These are phyloP conservation scores for Aotearoamyces nothofagi DNA, from an alignment of 2,329 filamentous ascomycete species.

Conservation along the genomic window DNA sequence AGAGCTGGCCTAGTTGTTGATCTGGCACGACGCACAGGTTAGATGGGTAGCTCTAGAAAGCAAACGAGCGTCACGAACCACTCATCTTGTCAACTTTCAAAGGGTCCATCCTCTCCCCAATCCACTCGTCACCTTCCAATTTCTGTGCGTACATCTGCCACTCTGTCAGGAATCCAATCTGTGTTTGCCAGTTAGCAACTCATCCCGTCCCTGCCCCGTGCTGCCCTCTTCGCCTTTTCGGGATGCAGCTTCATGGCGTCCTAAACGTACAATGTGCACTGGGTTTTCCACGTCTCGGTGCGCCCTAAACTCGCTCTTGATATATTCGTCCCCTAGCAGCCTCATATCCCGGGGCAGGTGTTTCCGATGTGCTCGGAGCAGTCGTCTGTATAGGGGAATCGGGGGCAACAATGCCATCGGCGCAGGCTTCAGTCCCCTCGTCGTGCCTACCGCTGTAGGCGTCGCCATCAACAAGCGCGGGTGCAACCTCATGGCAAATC, in stretches of 20 bases:
- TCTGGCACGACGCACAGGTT: slow-evolving; percentile 36
- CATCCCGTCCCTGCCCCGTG: no score
- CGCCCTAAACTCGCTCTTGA: slow-evolving; percentile 82
- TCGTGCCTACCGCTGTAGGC: slow-evolving; percentile 10
- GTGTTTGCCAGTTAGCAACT: no score
- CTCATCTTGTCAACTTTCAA: slow-evolving; percentile 87
- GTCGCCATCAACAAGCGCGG: slow-evolving; percentile 13
- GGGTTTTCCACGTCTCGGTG: slow-evolving; percentile 81
- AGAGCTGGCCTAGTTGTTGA: slow-evolving; percentile 84
- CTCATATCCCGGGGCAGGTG: slow-evolving; percentile 61
- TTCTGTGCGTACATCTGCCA: slow-evolving; percentile 95
- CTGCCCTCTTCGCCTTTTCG: no score
- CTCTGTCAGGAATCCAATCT: slow-evolving; percentile 92
- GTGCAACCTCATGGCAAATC: slow-evolving; percentile 10
- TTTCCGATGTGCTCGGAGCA: slow-evolving; percentile 76
- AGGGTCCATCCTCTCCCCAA: slow-evolving; percentile 69
- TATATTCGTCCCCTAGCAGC: slow-evolving; percentile 77
- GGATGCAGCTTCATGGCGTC: no score
- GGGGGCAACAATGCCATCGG: slow-evolving; percentile 18
- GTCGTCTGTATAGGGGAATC: slow-evolving; percentile 74
- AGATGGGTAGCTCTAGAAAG: neutral
- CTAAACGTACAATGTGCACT: slow-evolving; percentile 73
- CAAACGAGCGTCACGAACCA: slow-evolving; percentile 37
- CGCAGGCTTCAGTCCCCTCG: slow-evolving; percentile 11
- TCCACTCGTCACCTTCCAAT: slow-evolving; percentile 76